Percentiles rank a stretch among this genome's conserved stretches.
phyloP scores from a whole-genome alignment of 1,139 yeast species.

The Taiozyma sp. region DNA sequence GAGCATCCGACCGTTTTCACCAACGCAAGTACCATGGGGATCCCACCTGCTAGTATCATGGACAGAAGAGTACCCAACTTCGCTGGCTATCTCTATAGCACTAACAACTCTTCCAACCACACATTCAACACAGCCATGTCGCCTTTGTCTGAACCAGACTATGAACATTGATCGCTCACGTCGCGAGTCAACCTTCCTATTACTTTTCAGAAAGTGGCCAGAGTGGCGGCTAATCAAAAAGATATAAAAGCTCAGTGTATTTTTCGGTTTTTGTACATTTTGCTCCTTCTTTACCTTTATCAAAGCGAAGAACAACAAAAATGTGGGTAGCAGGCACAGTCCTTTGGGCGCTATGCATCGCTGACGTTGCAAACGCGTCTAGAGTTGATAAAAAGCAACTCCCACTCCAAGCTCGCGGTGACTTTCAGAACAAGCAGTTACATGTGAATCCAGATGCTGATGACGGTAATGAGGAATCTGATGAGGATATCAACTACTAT shows the following conservation, averaged over 20 bases:
- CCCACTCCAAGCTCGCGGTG: slow-evolving; percentile 2
- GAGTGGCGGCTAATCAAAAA: neutral
- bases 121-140: slow-evolving; percentile 11
- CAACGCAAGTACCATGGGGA: slow-evolving; percentile 54
- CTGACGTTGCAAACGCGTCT: neutral
- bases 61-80: slow-evolving; percentile 32
- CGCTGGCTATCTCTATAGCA: slow-evolving; percentile 8
- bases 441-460: slow-evolving; percentile 18
- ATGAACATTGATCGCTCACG: slow-evolving; percentile 19
- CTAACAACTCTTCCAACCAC: slow-evolving; percentile 12
- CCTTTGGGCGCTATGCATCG: neutral
- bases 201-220: neutral
- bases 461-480: slow-evolving; percentile 5
- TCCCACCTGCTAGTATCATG: slow-evolving; percentile 60
- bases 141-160: slow-evolving; percentile 1
- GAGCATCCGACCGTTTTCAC: slow-evolving; percentile 48
- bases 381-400: neutral
- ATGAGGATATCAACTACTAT: slow-evolving; percentile 17
- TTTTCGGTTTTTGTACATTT: neutral
- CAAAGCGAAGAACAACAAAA: neutral
- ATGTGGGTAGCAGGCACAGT: neutral
- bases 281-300: neutral
- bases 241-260: neutral
- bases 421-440: slow-evolving; percentile 15
- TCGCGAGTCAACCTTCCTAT: no score